Evolutionary conservation across 2,329 filamentous ascomycete species (phyloP).

Genomic region (Ambrosiella beaveri): DNA sequence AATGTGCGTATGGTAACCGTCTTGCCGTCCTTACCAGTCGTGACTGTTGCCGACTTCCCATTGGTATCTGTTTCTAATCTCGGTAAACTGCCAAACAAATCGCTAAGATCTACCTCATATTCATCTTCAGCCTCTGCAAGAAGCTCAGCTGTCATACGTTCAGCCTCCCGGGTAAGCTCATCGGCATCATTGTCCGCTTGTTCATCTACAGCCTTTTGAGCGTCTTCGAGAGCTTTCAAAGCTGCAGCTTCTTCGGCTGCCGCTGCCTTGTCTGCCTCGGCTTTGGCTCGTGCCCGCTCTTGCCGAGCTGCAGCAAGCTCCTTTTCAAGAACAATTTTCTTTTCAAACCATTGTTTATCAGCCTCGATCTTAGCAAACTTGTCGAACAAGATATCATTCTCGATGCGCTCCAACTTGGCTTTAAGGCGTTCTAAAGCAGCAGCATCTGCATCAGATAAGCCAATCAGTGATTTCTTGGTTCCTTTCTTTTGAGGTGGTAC

Average conservation of each 20-base stretch:
- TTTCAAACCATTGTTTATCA: constrained; percentile 46
- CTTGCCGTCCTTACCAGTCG: constrained; percentile 32
- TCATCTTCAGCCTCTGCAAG: constrained; percentile 37
- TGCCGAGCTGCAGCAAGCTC: constrained; percentile 36
- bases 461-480: constrained; percentile 18
- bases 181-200: constrained; percentile 21
- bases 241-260: constrained; percentile 13
- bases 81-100: constrained; percentile 42
- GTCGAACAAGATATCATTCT: constrained; percentile 64
- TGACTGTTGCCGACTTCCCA: constrained; percentile 39
- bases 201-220: neutral
- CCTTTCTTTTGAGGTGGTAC: constrained; percentile 19
- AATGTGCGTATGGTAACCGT: constrained; percentile 50
- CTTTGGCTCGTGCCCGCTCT: constrained; percentile 18
- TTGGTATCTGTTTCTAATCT: constrained; percentile 41
- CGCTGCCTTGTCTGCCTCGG: neutral
- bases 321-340: constrained; percentile 42
- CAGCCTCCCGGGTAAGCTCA: constrained; percentile 38
- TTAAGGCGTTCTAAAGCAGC: constrained; percentile 46
- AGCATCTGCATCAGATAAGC: constrained; percentile 18
- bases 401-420: constrained; percentile 58
- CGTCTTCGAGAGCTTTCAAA: neutral
- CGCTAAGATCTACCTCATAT: constrained; percentile 29
- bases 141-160: constrained; percentile 40
- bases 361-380: constrained; percentile 32